These are phyloP conservation scores for Terana coerulea DNA, from an alignment of 768 basidiomycete species.

Conservation along the genomic window DNA sequence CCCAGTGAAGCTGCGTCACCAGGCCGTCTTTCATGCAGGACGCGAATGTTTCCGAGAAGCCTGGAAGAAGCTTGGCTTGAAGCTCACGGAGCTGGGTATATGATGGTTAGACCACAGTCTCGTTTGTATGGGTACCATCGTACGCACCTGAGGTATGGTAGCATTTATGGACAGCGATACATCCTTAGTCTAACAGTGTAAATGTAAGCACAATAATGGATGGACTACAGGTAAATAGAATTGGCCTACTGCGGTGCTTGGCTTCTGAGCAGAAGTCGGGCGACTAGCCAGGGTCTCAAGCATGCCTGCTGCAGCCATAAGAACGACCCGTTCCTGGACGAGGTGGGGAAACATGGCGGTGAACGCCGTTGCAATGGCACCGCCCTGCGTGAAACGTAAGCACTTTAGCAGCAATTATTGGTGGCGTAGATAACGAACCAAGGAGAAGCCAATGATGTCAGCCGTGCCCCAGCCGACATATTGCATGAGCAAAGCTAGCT, in stretches of 20 bases:
- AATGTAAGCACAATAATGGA: neutral
- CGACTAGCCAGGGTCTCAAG: conserved; percentile 26
- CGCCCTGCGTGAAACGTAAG: conserved; percentile 47
- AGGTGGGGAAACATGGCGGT: conserved; percentile 66
- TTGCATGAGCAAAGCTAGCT: conserved; percentile 80
- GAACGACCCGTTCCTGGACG: conserved; percentile 55
- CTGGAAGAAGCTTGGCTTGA: too few species aligned
- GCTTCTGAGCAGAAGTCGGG: neutral
- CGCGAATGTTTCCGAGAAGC: too few species aligned
- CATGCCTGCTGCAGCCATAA: conserved; percentile 62
- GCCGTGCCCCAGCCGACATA: conserved; percentile 69
- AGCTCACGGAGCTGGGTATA: too few species aligned
- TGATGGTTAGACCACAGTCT: neutral
- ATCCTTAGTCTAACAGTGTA: too few species aligned
- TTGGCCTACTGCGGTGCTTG: too few species aligned
- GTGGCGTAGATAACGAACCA: conserved; percentile 45
- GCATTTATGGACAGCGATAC: too few species aligned
- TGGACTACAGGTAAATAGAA: neutral
- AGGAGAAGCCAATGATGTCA: conserved; percentile 65
- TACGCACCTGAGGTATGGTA: too few species aligned
- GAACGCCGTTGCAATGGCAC: conserved; percentile 69
- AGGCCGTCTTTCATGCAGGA: too few species aligned
- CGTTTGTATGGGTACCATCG: too few species aligned
- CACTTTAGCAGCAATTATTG: neutral
- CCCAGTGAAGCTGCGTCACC: too few species aligned